phyloP scores from a whole-genome alignment of 1,139 yeast genomes.

The Candida mesenterica region DNA sequence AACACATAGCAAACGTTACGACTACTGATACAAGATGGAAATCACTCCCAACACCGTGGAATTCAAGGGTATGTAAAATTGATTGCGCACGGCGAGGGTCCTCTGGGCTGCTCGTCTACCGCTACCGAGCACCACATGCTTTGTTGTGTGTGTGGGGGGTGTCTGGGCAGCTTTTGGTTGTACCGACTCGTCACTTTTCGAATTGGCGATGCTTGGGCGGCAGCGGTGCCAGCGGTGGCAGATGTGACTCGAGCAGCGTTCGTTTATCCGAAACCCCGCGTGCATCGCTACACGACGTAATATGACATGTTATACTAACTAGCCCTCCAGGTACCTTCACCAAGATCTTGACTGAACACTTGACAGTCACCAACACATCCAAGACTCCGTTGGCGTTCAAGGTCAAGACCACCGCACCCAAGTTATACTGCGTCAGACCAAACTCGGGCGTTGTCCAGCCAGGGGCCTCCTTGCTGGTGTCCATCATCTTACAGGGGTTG shows the following conservation, averaged over 20 bases:
- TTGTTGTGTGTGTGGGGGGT: too few species aligned
- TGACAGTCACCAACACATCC: slow-evolving; percentile 67
- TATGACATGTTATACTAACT: slow-evolving; percentile 21
- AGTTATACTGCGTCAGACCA: slow-evolving; percentile 93
- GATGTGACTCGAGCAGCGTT: too few species aligned
- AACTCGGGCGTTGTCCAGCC: slow-evolving; percentile 82
- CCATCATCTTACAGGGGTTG: slow-evolving; percentile 83
- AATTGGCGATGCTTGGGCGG: too few species aligned
- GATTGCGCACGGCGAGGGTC: not conserved
- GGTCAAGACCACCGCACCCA: slow-evolving; percentile 98
- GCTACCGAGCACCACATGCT: too few species aligned
- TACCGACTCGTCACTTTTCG: too few species aligned
- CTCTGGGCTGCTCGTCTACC: too few species aligned
- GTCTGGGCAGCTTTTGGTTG: too few species aligned
- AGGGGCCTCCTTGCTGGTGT: slow-evolving; percentile 68
- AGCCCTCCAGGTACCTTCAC: slow-evolving; percentile 60
- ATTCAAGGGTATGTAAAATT: slow-evolving; percentile 64
- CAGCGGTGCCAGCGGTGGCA: too few species aligned
- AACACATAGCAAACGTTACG: too few species aligned
- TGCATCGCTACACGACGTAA: too few species aligned
- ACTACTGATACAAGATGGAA: slow-evolving; percentile 57
- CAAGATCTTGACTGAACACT: slow-evolving; percentile 65
- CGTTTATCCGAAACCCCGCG: too few species aligned
- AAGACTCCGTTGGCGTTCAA: slow-evolving; percentile 75
- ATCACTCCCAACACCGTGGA: slow-evolving; percentile 60